Percentiles rank a stretch among this genome's conserved stretches.
These are phyloP conservation scores for Chrysanthemum lavandulifolium DNA, from an alignment of 129 eudicot genomes.

Conservation along the genomic window DNA sequence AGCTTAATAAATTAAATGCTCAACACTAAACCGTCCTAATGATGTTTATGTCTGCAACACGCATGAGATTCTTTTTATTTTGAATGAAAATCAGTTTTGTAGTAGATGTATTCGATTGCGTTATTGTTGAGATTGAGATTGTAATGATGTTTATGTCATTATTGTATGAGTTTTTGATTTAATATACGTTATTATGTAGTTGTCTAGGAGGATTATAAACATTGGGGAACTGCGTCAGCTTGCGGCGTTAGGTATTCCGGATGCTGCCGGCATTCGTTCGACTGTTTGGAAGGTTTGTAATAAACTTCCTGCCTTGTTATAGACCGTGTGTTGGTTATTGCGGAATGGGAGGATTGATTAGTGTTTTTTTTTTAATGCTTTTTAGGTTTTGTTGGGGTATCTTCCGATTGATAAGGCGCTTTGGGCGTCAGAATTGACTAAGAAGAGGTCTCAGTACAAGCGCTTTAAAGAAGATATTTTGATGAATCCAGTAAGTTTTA, in stretches of 20 bases:
- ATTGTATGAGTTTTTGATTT: neutral
- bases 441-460: conserved; percentile 90
- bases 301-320: neutral
- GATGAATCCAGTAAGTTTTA: conserved; percentile 82
- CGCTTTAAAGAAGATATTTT: conserved; percentile 83
- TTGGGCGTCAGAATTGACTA: conserved; percentile 85
- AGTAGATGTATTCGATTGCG: neutral
- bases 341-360: conserved; percentile 12
- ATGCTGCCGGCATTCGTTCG: conserved; percentile 77
- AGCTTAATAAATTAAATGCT: no score
- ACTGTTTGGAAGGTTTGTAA: conserved; percentile 86
- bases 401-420: conserved; percentile 75
- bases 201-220: conserved; percentile 80
- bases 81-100: neutral
- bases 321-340: neutral
- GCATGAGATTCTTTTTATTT: neutral
- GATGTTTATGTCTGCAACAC: no score
- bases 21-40: no score
- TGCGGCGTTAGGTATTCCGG: conserved; percentile 82
- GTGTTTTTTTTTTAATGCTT: conserved; percentile 3
- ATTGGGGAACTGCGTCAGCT: conserved; percentile 81
- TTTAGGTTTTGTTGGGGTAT: conserved; percentile 84
- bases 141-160: neutral
- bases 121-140: neutral
- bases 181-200: conserved; percentile 32